Evolutionary conservation across 768 basidiomycete species (phyloP).

Genomic region (Psilocybe sp.): DNA sequence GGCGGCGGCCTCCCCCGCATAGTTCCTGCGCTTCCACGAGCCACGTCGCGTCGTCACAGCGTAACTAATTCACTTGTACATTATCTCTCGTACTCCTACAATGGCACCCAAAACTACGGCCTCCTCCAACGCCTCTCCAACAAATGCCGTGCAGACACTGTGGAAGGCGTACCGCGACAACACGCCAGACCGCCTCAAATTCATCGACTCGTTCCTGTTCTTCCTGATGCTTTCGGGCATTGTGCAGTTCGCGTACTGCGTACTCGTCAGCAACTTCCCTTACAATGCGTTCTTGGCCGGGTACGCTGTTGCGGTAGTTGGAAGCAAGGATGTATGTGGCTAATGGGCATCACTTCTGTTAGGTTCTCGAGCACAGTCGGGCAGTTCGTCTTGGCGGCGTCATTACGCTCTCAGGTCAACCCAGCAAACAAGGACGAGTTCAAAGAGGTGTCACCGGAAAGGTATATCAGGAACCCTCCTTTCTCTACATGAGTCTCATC

Average conservation of each 20-base stretch:
- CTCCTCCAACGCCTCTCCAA: conserved; percentile 23
- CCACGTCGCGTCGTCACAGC: conserved; percentile 33
- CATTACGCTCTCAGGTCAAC: conserved; percentile 89
- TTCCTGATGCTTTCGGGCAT: conserved; percentile 92
- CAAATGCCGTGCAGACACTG: conserved; percentile 51
- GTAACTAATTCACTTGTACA: conserved; percentile 1
- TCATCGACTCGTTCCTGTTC: conserved; percentile 89
- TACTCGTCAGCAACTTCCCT: conserved; percentile 89
- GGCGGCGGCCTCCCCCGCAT: conserved; percentile 24
- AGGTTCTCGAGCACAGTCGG: conserved; percentile 94
- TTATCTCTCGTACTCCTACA: conserved; percentile 9
- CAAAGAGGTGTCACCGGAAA: conserved; percentile 89
- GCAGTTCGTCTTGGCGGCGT: conserved; percentile 94
- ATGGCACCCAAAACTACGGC: conserved; percentile 36
- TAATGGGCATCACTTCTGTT: neutral
- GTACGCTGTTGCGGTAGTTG: conserved; percentile 43
- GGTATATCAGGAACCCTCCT: conserved; percentile 45
- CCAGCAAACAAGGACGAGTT: conserved; percentile 80
- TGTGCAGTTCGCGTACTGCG: conserved; percentile 87
- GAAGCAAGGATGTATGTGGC: neutral
- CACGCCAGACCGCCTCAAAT: conserved; percentile 84
- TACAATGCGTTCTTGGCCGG: conserved; percentile 97
- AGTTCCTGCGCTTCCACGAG: conserved; percentile 14
- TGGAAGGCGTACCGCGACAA: conserved; percentile 75
- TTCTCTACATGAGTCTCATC: neutral